Base-by-base conservation (phyloP, 2,329 filamentous ascomycete genomes). In the Penicillium sp. region DNA sequence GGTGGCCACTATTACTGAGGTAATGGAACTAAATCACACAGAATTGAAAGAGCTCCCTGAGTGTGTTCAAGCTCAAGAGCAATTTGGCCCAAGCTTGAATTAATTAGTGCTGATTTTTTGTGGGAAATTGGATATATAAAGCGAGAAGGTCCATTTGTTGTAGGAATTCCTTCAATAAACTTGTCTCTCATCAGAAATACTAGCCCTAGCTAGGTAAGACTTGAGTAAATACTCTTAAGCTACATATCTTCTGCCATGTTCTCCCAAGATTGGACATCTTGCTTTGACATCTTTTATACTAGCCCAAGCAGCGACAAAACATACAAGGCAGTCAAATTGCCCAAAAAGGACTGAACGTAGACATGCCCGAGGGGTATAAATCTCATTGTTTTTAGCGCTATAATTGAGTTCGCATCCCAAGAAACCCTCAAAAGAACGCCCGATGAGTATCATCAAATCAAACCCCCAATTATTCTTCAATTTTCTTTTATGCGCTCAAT, bases 371-470 rank as follows among this genome's bases (percentile, higher is more conserved):
- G 21, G 40, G 48, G 43, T 51, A 51, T 50, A 37, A 51, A 47
- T 47, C 33, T 34, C 26, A 31, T 45, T 48, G 38, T 37, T 51
- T 51, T 44, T 31, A 39, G 42, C 21, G 46, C 44, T 51, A 39
- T 43, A 51, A 39, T 41, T 48, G 47, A 53, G 48, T 19, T 48
- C 44, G 34, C 45, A 43, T 38, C 38, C 40, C 26, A 41, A 53
- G 34, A 44, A 55, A 54, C 17, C 47, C 51, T 51, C 46, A 41
- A 41, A 53, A 53, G 38, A 59, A 60, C 58, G 58, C 58, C 58
- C 52, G 51, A 51, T 44, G 43, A 53, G 38, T 58, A 57, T 60
- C 48, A 60, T 55, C 47, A 56, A 55, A 53, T 51, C 45, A 48
- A 42, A 45, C n/a, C 34, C 39, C 38, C 29, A 32, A 49, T 43